These are phyloP conservation scores for Pythium pyrilobum DNA, from an alignment of 352 stramenopile species.

Conservation along the genomic window DNA sequence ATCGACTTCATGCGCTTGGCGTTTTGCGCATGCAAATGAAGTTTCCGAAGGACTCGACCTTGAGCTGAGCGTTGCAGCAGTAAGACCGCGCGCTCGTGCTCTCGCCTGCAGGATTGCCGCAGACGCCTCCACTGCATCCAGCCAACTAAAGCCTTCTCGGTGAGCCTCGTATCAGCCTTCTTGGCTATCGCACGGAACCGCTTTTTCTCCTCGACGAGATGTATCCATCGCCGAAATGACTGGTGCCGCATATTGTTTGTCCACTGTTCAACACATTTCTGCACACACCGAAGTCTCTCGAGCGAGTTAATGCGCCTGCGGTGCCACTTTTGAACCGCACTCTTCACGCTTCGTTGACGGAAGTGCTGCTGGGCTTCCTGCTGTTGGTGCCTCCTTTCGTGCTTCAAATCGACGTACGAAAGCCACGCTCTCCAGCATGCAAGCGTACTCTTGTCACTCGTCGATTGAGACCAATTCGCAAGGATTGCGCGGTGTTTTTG, in stretches of 20 bases:
- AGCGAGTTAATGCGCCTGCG: too few species aligned
- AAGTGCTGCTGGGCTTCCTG: not conserved
- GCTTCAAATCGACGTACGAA: not conserved
- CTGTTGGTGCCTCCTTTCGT: not conserved
- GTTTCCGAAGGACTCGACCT: not conserved
- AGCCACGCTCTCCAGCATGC: constrained; percentile 9
- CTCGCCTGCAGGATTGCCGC: too few species aligned
- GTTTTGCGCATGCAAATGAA: not conserved
- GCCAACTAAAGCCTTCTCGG: too few species aligned
- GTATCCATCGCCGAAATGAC: too few species aligned
- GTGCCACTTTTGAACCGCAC: not conserved
- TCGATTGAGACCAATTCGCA: not conserved
- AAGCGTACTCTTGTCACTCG: not conserved
- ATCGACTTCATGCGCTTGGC: constrained; percentile 4
- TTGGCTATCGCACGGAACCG: too few species aligned
- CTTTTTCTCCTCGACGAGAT: too few species aligned
- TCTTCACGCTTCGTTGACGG: not conserved
- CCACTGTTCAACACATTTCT: too few species aligned
- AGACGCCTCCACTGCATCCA: too few species aligned
- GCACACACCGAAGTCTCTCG: too few species aligned
- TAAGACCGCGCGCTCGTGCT: too few species aligned
- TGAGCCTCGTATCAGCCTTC: too few species aligned
- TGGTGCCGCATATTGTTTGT: too few species aligned
- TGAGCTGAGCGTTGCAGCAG: not conserved
- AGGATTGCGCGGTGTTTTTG: not conserved